These are phyloP conservation scores for Elasticomyces elasticus DNA, from an alignment of 495 filamentous ascomycete species.

Conservation along the genomic window DNA sequence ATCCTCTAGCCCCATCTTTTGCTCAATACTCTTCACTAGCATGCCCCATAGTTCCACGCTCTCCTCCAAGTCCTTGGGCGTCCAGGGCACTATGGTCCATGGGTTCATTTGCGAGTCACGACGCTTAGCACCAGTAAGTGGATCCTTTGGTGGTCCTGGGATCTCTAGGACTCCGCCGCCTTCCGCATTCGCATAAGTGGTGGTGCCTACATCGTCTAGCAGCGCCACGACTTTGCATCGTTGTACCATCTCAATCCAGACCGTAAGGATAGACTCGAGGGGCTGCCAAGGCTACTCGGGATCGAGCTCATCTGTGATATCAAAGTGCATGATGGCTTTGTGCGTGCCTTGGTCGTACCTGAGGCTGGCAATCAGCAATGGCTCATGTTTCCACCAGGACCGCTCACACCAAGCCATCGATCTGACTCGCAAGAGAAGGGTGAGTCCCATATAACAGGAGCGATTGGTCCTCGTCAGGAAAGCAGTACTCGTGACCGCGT, in stretches of 20 bases:
- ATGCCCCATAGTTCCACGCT: neutral
- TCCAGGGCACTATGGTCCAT: neutral
- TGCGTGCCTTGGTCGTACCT: constrained; percentile 3
- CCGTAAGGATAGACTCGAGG: constrained; percentile 1
- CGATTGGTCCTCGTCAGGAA: neutral
- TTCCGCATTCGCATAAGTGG: neutral
- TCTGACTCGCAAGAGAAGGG: neutral
- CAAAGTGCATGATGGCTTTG: constrained; percentile 6
- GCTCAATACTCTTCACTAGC: neutral
- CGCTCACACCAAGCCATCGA: neutral
- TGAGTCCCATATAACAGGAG: neutral
- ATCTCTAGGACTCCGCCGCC: neutral
- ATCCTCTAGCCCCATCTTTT: neutral
- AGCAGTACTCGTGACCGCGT: neutral
- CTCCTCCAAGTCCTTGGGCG: neutral
- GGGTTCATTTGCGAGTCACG: neutral
- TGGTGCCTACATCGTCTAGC: neutral
- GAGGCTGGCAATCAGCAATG: too few relatives aligned
- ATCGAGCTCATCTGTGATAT: neutral
- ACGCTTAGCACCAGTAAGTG: neutral
- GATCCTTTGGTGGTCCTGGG: neutral
- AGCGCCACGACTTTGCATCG: neutral
- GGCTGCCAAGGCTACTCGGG: neutral
- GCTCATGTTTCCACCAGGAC: neutral
- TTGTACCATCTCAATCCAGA: constrained; percentile 6